phyloP scores from a whole-genome alignment of 352 stramenopile genomes.

The Thraustotheca clavata region DNA sequence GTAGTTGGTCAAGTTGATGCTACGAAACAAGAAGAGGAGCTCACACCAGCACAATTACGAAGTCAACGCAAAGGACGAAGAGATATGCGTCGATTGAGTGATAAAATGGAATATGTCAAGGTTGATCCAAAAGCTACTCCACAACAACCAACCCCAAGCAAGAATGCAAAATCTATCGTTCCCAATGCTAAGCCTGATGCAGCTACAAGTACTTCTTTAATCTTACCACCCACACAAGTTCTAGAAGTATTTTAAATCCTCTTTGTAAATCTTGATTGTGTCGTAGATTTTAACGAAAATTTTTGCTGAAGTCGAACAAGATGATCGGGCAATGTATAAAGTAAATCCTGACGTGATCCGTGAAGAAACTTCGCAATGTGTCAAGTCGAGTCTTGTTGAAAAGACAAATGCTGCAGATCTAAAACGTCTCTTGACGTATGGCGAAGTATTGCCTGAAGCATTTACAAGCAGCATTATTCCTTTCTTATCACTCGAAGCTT shows the following conservation, averaged over 20 bases:
- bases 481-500: conserved; percentile 42
- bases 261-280: not conserved
- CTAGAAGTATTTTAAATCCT: not conserved
- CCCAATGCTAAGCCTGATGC: not conserved
- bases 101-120: conserved; percentile 2
- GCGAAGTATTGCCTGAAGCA: conserved; percentile 63
- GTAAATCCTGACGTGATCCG: conserved; percentile 52
- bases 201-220: not conserved
- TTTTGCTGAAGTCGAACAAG: conserved; percentile 33
- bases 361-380: conserved; percentile 46
- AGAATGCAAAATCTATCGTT: not conserved
- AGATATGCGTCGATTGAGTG: conserved; percentile 2
- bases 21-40: not conserved
- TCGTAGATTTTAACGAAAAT: conserved; percentile 3
- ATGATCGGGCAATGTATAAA: conserved; percentile 72
- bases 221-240: not conserved
- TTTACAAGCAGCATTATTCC: conserved; percentile 56
- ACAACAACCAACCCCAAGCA: not conserved
- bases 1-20: not conserved
- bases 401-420: conserved; percentile 58
- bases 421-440: conserved; percentile 67
- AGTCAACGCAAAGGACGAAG: not conserved
- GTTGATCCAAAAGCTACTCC: not conserved
- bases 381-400: conserved; percentile 57
- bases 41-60: not conserved